Conservation (phyloP, 805 yeast species). For the Scheffersomyces ergatensis region DNA sequence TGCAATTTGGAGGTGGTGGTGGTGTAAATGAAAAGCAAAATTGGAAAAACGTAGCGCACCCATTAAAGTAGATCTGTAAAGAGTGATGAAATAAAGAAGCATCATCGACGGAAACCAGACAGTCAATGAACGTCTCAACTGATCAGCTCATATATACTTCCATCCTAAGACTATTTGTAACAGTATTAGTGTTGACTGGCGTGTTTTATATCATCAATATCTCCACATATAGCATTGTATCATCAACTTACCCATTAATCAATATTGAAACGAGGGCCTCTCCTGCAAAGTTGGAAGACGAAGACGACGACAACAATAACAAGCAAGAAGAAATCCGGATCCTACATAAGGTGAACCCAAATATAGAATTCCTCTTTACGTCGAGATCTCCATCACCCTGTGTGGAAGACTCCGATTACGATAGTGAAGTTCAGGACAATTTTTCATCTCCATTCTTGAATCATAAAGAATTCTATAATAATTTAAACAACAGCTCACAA, state of each 20-base stretch:
- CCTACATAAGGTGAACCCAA: background rate
- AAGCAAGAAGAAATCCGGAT: background rate
- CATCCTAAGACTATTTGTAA: background rate
- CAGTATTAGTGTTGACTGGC: background rate
- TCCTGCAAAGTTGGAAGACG: too few relatives aligned
- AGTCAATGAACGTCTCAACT: background rate
- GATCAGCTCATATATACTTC: background rate
- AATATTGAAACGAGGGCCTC: background rate
- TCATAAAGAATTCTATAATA: slow-evolving; percentile 13
- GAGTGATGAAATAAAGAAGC: too few relatives aligned
- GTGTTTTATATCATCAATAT: background rate
- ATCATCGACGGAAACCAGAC: too few relatives aligned
- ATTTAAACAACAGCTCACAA: slow-evolving; percentile 41
- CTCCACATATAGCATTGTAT: background rate
- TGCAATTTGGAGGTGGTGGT: too few relatives aligned
- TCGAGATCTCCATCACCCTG: background rate
- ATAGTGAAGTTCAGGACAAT: slow-evolving; percentile 7
- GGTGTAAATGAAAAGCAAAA: too few relatives aligned
- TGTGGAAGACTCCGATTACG: slow-evolving; percentile 1
- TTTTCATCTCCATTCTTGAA: slow-evolving; percentile 6
- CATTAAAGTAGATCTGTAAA: too few relatives aligned
- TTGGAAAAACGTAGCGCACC: too few relatives aligned
- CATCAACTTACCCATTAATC: background rate
- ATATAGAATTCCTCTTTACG: background rate
- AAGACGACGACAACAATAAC: too few relatives aligned